A percentile compares a stretch with the other conserved stretches of the same genome.
Evolutionary conservation across 371 early-diverging fungal genomes (phyloP).

Genomic region (Caulochytrium protostelioides): DNA sequence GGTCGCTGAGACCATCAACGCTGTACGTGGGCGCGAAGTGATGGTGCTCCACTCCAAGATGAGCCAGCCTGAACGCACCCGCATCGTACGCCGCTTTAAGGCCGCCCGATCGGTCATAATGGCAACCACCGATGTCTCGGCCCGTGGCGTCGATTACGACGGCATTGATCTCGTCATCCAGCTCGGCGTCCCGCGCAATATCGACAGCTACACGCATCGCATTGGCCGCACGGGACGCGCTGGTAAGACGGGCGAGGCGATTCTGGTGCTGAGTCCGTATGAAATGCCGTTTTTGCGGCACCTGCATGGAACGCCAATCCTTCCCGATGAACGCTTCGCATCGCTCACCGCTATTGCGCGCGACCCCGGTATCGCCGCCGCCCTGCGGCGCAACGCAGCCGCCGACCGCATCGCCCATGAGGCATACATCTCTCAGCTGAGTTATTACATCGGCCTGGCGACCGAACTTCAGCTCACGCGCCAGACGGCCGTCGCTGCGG

Average conservation of each 20-base stretch:
- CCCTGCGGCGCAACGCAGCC: not conserved
- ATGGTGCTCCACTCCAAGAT: slow-evolving; percentile 66
- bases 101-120: slow-evolving; percentile 36
- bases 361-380: not conserved
- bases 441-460: no score
- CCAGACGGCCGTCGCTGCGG: not conserved
- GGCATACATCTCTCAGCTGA: no score
- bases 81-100: slow-evolving; percentile 54
- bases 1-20: slow-evolving; percentile 38
- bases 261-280: slow-evolving; percentile 60
- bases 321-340: not conserved
- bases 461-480: not conserved
- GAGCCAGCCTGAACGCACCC: slow-evolving; percentile 44
- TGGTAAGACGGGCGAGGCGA: slow-evolving; percentile 71
- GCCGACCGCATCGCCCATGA: no score
- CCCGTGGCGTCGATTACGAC: slow-evolving; percentile 98
- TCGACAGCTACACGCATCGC: slow-evolving; percentile 90
- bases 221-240: slow-evolving; percentile 97
- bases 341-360: not conserved
- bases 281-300: slow-evolving; percentile 47
- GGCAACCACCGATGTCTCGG: slow-evolving; percentile 96
- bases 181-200: slow-evolving; percentile 69
- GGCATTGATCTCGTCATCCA: slow-evolving; percentile 85
- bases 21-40: slow-evolving; percentile 18
- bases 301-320: slow-evolving; percentile 4